Conservation (phyloP, 2,329 filamentous ascomycete species). For the Colletotrichum costaricense region DNA sequence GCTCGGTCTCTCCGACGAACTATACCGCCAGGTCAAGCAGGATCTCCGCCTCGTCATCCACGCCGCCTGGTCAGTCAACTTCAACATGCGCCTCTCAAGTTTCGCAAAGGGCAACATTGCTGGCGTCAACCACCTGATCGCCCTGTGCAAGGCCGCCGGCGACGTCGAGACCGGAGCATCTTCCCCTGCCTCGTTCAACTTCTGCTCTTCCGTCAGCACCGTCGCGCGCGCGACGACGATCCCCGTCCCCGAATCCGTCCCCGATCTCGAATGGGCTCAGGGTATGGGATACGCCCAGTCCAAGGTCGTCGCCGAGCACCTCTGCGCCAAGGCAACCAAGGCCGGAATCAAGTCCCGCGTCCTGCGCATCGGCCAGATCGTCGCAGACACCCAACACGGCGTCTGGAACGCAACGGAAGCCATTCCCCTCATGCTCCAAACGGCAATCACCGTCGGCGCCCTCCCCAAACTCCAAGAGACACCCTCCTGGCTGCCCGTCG, state of each 20-base stretch:
- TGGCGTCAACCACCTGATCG: constrained; percentile 56
- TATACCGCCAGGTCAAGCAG: constrained; percentile 42
- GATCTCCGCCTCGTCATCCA: constrained; percentile 59
- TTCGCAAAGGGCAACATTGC: constrained; percentile 61
- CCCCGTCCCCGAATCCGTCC: constrained; percentile 48
- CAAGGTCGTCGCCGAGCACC: constrained; percentile 52
- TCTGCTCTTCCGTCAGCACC: constrained; percentile 62
- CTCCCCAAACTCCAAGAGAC: constrained; percentile 59
- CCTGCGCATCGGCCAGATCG: constrained; percentile 62
- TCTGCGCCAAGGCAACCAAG: constrained; percentile 47
- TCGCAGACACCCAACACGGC: constrained; percentile 58
- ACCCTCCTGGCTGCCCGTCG: constrained; percentile 58
- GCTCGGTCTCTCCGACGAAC: constrained; percentile 49
- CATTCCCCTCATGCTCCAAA: constrained; percentile 63
- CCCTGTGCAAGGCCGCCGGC: constrained; percentile 42
- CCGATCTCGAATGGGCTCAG: constrained; percentile 51
- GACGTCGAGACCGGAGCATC: constrained; percentile 3
- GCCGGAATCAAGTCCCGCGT: constrained; percentile 48
- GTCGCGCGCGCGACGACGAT: constrained; percentile 47
- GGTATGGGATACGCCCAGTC: constrained; percentile 56
- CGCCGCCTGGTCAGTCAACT: constrained; percentile 67
- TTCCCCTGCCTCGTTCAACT: constrained; percentile 51
- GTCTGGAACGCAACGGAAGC: constrained; percentile 64
- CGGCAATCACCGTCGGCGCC: constrained; percentile 53
- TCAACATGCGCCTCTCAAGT: constrained; percentile 62